Percentiles rank a stretch among this genome's conserved stretches.
These are phyloP conservation scores for Tremella mesenterica DNA, from an alignment of 768 basidiomycete genomes.

Conservation along the genomic window DNA sequence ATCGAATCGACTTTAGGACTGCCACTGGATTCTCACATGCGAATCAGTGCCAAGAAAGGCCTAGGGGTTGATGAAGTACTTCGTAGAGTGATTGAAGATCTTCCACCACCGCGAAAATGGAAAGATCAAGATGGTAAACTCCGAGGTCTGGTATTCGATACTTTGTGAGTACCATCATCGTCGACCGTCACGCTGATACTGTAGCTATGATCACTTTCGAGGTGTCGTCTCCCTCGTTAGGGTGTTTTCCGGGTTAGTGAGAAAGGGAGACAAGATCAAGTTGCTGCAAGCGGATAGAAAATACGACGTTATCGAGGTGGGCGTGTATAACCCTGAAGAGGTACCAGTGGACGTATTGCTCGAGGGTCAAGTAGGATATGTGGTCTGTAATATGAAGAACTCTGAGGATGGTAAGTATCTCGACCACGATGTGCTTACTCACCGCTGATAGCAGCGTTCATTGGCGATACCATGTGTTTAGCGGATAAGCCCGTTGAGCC, in stretches of 20 bases:
- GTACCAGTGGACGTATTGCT: conserved; percentile 52
- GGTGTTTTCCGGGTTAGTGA: conserved; percentile 67
- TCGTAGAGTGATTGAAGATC: conserved; percentile 66
- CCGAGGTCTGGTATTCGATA: conserved; percentile 87
- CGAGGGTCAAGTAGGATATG: conserved; percentile 44
- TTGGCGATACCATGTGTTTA: conserved; percentile 85
- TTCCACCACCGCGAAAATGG: conserved; percentile 90
- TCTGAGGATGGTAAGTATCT: conserved; percentile 73
- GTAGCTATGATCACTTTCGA: conserved; percentile 85
- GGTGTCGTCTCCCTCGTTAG: conserved; percentile 89
- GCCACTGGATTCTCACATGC: conserved; percentile 62
- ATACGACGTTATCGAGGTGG: conserved; percentile 81
- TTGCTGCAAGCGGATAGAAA: conserved; percentile 76
- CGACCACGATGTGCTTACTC: not conserved
- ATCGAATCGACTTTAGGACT: conserved; percentile 76
- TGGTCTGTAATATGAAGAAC: conserved; percentile 95
- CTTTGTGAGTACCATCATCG: conserved; percentile 53
- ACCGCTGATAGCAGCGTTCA: conserved; percentile 40
- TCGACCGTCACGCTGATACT: not conserved
- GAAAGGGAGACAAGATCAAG: conserved; percentile 86
- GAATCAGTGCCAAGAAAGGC: conserved; percentile 88
- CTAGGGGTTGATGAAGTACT: conserved; percentile 69
- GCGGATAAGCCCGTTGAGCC: conserved; percentile 66
- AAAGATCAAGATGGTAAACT: conserved; percentile 50
- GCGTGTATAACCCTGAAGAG: conserved; percentile 84